phyloP scores from a whole-genome alignment of 768 basidiomycete species.

The Agrocybe praecox region DNA sequence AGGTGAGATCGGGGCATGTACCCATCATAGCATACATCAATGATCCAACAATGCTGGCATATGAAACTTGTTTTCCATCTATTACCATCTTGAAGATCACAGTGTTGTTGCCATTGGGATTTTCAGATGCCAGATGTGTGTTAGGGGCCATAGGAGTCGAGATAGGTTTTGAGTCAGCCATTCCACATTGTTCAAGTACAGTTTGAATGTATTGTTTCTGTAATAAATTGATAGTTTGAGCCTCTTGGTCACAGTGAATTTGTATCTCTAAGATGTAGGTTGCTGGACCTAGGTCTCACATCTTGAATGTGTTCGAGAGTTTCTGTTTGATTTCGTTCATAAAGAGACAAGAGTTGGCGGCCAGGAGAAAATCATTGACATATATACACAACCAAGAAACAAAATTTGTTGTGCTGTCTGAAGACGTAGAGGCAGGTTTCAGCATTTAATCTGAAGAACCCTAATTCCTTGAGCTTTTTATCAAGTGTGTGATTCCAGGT shows the following conservation, averaged over 20 bases:
- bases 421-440: conserved; percentile 11
- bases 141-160: conserved; percentile 14
- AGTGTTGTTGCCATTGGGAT: conserved; percentile 5
- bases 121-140: conserved; percentile 11
- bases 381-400: conserved; percentile 3
- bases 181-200: conserved; percentile 4
- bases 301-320: conserved; percentile 19
- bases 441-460: conserved; percentile 8
- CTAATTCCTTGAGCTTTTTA: conserved; percentile 9
- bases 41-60: conserved; percentile 19
- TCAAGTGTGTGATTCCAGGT: conserved; percentile 11
- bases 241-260: conserved; percentile 13
- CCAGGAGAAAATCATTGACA: conserved; percentile 8
- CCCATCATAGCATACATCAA: conserved; percentile 23
- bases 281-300: conserved; percentile 24
- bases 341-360: conserved; percentile 3
- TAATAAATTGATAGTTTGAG: not conserved
- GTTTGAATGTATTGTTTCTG: not conserved
- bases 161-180: conserved; percentile 3
- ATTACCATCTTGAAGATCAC: conserved; percentile 12
- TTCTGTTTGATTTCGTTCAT: conserved; percentile 18
- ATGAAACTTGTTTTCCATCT: conserved; percentile 6
- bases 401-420: conserved; percentile 5
- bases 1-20: conserved; percentile 24
- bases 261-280: conserved; percentile 24